Conservation (phyloP, 495 filamentous ascomycete species). For the Lasiosphaeria ovina region DNA sequence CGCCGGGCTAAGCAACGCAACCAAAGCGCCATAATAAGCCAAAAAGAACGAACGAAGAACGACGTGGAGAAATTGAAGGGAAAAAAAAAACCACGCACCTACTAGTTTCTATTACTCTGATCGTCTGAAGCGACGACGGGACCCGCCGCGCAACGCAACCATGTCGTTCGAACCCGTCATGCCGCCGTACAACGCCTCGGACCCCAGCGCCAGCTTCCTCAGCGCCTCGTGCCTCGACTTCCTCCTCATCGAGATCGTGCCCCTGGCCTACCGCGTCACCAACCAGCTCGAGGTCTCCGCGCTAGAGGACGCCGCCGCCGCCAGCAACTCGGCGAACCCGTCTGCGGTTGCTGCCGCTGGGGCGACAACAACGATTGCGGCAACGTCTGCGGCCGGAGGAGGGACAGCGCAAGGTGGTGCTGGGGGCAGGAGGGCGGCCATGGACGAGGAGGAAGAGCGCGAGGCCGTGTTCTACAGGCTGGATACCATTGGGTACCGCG, state of each 20-base stretch:
- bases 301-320: constrained; percentile 24
- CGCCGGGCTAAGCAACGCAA: too few species aligned
- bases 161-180: constrained; percentile 78
- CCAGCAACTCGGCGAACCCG: not conserved
- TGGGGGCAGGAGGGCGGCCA: constrained; percentile 29
- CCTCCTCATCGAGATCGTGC: constrained; percentile 93
- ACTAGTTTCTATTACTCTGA: too few species aligned
- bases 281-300: constrained; percentile 49
- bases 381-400: constrained; percentile 2
- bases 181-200: constrained; percentile 68
- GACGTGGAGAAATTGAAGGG: too few species aligned
- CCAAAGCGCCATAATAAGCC: too few species aligned
- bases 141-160: not conserved
- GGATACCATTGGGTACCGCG: constrained; percentile 85
- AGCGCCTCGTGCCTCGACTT: constrained; percentile 84
- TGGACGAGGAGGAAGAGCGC: constrained; percentile 70
- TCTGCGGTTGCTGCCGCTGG: constrained; percentile 1
- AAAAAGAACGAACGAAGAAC: too few species aligned
- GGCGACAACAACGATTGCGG: not conserved
- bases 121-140: too few species aligned
- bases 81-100: too few species aligned
- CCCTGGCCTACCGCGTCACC: constrained; percentile 81
- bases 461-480: constrained; percentile 82
- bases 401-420: not conserved
- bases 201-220: constrained; percentile 75